phyloP scores from a whole-genome alignment of 345 rosid genomes.

The Diplotaxis tenuifolia region DNA sequence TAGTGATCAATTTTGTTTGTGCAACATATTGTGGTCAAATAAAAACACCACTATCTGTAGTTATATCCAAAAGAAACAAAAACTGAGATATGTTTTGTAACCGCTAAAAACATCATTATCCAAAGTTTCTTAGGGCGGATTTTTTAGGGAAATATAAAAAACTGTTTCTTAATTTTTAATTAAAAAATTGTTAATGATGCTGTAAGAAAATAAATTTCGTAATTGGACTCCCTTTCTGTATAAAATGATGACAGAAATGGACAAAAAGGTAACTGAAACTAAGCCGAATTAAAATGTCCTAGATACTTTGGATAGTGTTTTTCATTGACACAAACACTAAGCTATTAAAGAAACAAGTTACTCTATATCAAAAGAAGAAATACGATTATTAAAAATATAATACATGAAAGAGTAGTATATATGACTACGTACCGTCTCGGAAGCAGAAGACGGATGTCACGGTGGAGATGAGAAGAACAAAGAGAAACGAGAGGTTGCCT shows the following conservation, averaged over 20 bases:
- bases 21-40: not conserved
- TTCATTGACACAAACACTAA: not conserved
- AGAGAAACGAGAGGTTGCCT: slow-evolving; percentile 21
- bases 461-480: slow-evolving; percentile 32
- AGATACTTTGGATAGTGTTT: not conserved
- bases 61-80: not conserved
- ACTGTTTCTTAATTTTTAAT: no score
- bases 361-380: not conserved
- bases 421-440: slow-evolving; percentile 29
- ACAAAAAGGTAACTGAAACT: not conserved
- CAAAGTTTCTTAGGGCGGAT: no score
- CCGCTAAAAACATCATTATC: no score
- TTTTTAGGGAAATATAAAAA: no score
- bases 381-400: no score
- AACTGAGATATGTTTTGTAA: not conserved
- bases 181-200: no score
- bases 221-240: not conserved
- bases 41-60: not conserved
- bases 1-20: no score
- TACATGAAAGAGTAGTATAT: not conserved
- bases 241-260: not conserved
- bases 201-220: not conserved
- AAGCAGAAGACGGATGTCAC: slow-evolving; percentile 32
- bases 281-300: not conserved
- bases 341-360: not conserved